Evolutionary conservation across 805 yeast species (phyloP), one percentile per base, ranked within the genome.

Genomic region (Dipodascus geniculatus): DNA sequence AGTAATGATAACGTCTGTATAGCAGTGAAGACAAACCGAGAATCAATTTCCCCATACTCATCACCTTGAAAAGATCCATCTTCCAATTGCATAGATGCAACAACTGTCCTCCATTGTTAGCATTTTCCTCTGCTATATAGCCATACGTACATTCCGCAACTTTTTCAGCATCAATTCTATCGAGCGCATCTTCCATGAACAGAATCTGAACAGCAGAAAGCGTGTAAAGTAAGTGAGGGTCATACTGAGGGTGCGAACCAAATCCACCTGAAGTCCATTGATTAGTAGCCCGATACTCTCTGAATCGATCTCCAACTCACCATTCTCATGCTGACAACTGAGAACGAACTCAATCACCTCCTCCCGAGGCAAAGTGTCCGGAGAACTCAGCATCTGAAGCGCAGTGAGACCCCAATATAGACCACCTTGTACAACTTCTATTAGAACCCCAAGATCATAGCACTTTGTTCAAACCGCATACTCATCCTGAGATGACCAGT

Each of bases 391-490:
- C 1, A 84, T 68, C 51, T 78, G 77, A 31, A 90, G 67, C 0
- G 96, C 88, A 17, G 85, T 83, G 2, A 87, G 71, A 0, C 97
- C 98, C 99, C 99, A 93, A 66, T 93, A 93, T 0, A 93, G 75
- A 1, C 98, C 99, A 62, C 87, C 69, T 65, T 35, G 2, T 23
- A 16, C 9, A 20, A 24, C 3, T 9, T 8, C 22, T n/a, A 16
- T 2, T 48, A 23, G n/a, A 19, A 38, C 16, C 17, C 16, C 3
- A 6, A 20, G n/a, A n/a, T n/a, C n/a, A n/a, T n/a, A n/a, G n/a
- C n/a, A n/a, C n/a, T n/a, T n/a, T n/a, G n/a, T n/a, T n/a, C n/a
- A n/a, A n/a, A n/a, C n/a, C 44, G 48, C 64, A 16, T 56, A 63
- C 69, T 88, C 74, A 93, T 68, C 31, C 97, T 75, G 51, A 93